phyloP scores from a whole-genome alignment of 768 basidiomycete genomes.

The Heimioporus sp. region DNA sequence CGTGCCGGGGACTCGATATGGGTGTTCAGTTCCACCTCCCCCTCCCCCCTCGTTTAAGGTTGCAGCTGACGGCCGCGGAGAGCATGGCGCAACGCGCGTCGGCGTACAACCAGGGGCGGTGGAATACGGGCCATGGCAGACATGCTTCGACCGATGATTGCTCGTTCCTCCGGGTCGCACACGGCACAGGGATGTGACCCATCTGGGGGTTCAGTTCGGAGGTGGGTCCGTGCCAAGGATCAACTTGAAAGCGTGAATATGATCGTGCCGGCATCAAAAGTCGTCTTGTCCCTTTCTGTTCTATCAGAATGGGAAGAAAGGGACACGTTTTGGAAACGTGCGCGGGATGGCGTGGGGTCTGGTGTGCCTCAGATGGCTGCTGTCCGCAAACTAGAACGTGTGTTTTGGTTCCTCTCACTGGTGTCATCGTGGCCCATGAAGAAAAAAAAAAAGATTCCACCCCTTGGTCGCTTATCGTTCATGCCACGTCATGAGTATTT shows the following conservation, averaged over 20 bases:
- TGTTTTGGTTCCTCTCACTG: too few relatives aligned
- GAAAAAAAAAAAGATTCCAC: too few relatives aligned
- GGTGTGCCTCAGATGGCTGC: too few relatives aligned
- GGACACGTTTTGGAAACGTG: conserved; percentile 2
- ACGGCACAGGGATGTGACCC: background rate
- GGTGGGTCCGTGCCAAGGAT: conserved; percentile 2
- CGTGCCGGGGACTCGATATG: conserved; percentile 37
- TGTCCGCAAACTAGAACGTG: too few relatives aligned
- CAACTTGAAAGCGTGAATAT: background rate
- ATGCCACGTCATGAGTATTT: too few relatives aligned
- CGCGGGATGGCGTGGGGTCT: too few relatives aligned
- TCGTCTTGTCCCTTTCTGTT: conserved; percentile 7
- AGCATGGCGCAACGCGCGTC: conserved; percentile 9
- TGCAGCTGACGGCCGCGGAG: conserved; percentile 23
- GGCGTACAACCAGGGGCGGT: conserved; percentile 3
- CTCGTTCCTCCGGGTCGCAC: conserved; percentile 13
- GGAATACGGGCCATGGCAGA: background rate
- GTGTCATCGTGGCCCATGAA: too few relatives aligned
- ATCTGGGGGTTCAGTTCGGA: conserved; percentile 4
- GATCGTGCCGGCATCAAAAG: background rate
- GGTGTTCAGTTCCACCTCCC: too few relatives aligned
- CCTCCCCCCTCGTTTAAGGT: conserved; percentile 33
- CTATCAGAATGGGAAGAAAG: conserved; percentile 8
- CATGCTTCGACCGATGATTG: conserved; percentile 9
- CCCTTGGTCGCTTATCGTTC: too few relatives aligned